Evolutionary conservation across 2,329 filamentous ascomycete genomes (phyloP), one percentile per base, ranked within the genome.

Genomic region (Cercospora sp.): DNA sequence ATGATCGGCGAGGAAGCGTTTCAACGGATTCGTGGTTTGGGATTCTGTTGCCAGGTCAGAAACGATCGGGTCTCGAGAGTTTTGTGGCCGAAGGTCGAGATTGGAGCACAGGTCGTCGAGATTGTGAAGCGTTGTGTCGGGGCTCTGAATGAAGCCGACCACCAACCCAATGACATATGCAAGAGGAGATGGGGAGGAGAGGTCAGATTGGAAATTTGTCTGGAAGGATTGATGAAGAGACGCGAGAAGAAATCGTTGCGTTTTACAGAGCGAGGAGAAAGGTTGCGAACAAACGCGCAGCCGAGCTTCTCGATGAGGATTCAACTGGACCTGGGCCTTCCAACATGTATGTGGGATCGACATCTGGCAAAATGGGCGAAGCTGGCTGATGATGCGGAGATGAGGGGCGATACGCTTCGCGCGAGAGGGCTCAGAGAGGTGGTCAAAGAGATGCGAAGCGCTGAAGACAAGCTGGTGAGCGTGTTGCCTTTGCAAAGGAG

Each of bases 1-100:
- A 48, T 39, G 28, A 62, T 67, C 26, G 66, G 66, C 3, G 48
- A 45, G 10, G 31, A 57, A 20, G 48, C 31, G 2, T 67, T 65
- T 48, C 42, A 16, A 10, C n/a, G 33, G 12, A 65, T 67, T 5
- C 20, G 20, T 7, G 12, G 16, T 16, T 5, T 63, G 3, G 45
- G 59, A 18, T 63, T 60, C 9, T 42, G 61, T 31, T n/a, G 23
- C 9, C 45, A 64, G 9, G 18, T 36, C 5, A 13, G 55, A 7
- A 36, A 42, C 5, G 48, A 42, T 10, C n/a, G 61, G 7, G 48
- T 51, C n/a, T 55, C 61, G 10, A 28, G 20, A 16, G 31, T 42
- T n/a, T 9, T 57, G 31, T 51, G 20, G 9, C 51, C 61, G 6
- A 48, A 28, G 5, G 13, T 8, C 1, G 48, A 28, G 9, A 51